Evolutionary conservation across 495 filamentous ascomycete genomes (phyloP).

Genomic region (Achaetomiella virescens): DNA sequence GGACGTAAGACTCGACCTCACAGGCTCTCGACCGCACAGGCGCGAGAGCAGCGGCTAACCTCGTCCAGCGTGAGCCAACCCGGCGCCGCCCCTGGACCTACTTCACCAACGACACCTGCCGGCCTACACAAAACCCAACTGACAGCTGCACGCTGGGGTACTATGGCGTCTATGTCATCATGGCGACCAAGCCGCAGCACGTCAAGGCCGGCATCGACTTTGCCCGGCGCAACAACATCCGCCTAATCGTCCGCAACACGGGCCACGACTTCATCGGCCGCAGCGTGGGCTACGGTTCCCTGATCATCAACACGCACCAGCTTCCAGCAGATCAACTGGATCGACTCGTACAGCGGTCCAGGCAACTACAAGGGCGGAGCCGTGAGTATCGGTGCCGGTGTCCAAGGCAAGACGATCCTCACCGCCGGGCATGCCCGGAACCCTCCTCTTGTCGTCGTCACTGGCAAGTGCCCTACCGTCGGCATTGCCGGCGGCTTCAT

Average conservation of each 20-base stretch:
- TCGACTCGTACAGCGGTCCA: slow-evolving; percentile 36
- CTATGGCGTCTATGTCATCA: slow-evolving; percentile 45
- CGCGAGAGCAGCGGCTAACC: too few species aligned
- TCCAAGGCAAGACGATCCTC: slow-evolving; percentile 45
- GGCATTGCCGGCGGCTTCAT: slow-evolving; percentile 46
- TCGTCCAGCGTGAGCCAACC: too few species aligned
- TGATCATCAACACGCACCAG: slow-evolving; percentile 56
- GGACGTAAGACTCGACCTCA: slow-evolving; percentile 27
- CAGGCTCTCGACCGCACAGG: too few species aligned
- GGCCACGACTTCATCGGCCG: slow-evolving; percentile 53
- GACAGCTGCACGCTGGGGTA: slow-evolving; percentile 51
- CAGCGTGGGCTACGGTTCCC: slow-evolving; percentile 47
- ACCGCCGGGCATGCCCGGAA: slow-evolving; percentile 36
- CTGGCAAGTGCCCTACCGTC: slow-evolving; percentile 45
- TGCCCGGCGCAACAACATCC: slow-evolving; percentile 48
- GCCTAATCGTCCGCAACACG: slow-evolving; percentile 56
- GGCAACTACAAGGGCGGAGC: slow-evolving; percentile 27
- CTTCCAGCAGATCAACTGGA: slow-evolving; percentile 42
- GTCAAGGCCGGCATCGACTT: slow-evolving; percentile 47
- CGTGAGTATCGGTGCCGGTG: slow-evolving; percentile 52
- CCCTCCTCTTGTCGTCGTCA: slow-evolving; percentile 40
- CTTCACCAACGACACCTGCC: slow-evolving; percentile 37
- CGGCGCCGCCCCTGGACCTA: slow-evolving; percentile 27
- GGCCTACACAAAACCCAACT: slow-evolving; percentile 40
- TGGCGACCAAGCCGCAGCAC: slow-evolving; percentile 36